Evolutionary conservation across 164 flowering plant genomes (phyloP).

Genomic region (grape (Vitis vinifera)): DNA sequence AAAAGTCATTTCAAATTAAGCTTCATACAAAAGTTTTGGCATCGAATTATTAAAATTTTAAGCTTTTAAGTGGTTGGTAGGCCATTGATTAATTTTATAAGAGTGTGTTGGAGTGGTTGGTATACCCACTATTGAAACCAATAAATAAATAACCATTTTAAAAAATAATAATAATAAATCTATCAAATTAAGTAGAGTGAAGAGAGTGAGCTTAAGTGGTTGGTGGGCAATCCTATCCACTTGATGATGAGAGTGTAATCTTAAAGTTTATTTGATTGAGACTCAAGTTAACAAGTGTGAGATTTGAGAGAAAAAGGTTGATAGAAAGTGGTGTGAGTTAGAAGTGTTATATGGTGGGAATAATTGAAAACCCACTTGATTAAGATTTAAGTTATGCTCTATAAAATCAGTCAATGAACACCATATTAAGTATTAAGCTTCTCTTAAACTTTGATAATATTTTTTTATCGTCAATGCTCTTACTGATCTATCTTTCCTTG

Average conservation of each 20-base stretch:
- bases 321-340: neutral
- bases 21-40: too few relatives aligned
- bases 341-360: conserved; percentile 6
- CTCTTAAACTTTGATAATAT: neutral
- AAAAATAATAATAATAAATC: too few relatives aligned
- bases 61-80: conserved; percentile 5
- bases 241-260: conserved; percentile 16
- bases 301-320: neutral
- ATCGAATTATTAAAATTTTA: neutral
- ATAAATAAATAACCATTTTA: neutral
- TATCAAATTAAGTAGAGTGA: neutral
- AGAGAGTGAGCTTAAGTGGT: conserved; percentile 8
- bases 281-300: conserved; percentile 15
- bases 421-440: neutral
- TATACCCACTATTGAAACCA: neutral
- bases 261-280: conserved; percentile 15
- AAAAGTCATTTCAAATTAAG: too few relatives aligned
- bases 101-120: conserved; percentile 2
- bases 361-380: conserved; percentile 8
- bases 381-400: conserved; percentile 17
- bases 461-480: too few relatives aligned
- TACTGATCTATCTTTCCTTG: rapidly evolving
- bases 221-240: conserved; percentile 12
- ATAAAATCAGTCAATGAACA: conserved; percentile 5
- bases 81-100: neutral